Evolutionary conservation across 2,329 filamentous ascomycete genomes (phyloP).

Genomic region (Penicillium paneum): DNA sequence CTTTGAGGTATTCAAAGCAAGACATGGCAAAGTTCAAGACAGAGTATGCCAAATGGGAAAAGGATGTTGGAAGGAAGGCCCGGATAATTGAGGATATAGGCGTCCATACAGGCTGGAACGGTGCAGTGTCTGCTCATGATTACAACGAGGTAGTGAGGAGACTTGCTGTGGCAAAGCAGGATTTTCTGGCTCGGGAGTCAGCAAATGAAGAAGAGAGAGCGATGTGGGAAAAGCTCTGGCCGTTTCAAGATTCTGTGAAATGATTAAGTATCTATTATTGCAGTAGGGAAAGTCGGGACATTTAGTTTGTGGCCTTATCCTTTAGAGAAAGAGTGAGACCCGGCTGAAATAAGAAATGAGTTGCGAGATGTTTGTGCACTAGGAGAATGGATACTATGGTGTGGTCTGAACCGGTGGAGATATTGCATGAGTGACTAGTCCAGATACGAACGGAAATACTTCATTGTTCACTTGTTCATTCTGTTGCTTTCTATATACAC

Average conservation of each 20-base stretch:
- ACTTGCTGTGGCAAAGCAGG: neutral
- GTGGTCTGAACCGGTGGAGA: no score
- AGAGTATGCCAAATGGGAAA: neutral
- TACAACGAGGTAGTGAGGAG: neutral
- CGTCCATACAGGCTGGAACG: neutral
- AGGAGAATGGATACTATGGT: no score
- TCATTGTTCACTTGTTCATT: neutral
- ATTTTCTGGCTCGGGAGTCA: neutral
- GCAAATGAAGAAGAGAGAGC: neutral
- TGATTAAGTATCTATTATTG: no score
- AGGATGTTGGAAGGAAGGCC: neutral
- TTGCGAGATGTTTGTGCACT: no score
- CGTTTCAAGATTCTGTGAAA: neutral
- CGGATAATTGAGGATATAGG: neutral
- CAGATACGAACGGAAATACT: no score
- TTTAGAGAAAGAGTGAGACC: no score
- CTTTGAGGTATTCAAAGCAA: neutral
- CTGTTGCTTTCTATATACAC: neutral
- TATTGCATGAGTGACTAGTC: no score
- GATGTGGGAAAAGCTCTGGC: neutral
- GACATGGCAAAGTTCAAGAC: neutral
- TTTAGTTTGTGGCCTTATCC: no score
- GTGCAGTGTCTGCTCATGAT: neutral
- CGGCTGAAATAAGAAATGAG: no score
- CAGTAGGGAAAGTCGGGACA: no score